Evolutionary conservation across 164 flowering plant species (phyloP), one percentile per base, ranked within the genome.

Genomic region (Houttuynia cordata): DNA sequence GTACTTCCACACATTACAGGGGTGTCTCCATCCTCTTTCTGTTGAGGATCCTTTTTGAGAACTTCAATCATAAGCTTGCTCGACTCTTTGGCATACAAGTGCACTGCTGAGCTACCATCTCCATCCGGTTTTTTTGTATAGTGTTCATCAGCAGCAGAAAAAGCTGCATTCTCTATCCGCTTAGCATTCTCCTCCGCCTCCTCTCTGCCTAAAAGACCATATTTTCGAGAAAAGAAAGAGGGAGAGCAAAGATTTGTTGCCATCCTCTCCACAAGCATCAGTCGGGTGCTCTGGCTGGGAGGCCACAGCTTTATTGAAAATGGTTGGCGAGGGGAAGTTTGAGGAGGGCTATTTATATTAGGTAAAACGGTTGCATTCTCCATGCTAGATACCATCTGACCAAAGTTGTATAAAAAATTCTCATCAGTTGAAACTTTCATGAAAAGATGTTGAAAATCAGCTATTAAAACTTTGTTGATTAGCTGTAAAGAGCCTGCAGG

Each of bases 71-170:
- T 75, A 17, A 80, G 92, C 68, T 80, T 86, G 65, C 96, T 91
- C 69, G 89, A 88, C 65, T 91, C 96, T 71, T 73, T 83, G 60
- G 99, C 99, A 78, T 94, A 94, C 51, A 83, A 81, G 74, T 94
- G 99, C 54, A 91, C 95, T 19, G 96, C 97, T 60, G 93, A 86
- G 61, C 88, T 72, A 49, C 99, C 99, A 80, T 94, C 97, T 62
- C 97, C 96, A 79, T 91, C 97, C 17, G 96, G 96, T 72, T 86
- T 91, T 54, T 83, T 80, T 53, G 83, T 95, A 67, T 81, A 75
- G 63, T 82, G 80, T 53, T 79, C 72, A 59, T 75, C 78, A 17
- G 99, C 96, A 67, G 83, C 59, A 64, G 66, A 58, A 74, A 85
- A 94, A 55, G 99, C 95, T 22, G 51, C 15, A 7, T 82, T 86